Evolutionary conservation across 2,329 filamentous ascomycete genomes (phyloP).

Genomic region (Aulographum hederae): DNA sequence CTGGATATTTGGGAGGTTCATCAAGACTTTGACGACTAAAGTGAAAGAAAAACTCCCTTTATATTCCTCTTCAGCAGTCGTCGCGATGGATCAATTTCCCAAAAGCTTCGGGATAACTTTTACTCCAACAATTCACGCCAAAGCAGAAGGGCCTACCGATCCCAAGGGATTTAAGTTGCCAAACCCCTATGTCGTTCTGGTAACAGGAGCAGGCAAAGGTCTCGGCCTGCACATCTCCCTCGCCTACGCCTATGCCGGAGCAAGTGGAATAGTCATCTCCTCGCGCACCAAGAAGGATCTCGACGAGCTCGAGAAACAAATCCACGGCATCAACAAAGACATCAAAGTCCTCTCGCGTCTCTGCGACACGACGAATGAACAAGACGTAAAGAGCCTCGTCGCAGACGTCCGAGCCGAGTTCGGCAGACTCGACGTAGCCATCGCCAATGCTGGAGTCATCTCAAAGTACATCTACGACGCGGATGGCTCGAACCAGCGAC

Average conservation of each 20-base stretch:
- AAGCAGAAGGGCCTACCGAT: conserved; percentile 5
- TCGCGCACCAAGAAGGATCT: conserved; percentile 7
- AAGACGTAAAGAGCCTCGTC: conserved; percentile 3
- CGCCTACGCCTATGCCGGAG: conserved; percentile 14
- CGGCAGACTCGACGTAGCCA: conserved; percentile 4
- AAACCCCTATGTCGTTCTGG: conserved; percentile 10
- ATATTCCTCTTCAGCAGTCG: too few species aligned
- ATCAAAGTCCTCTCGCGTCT: conserved; percentile 3
- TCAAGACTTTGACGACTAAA: too few species aligned
- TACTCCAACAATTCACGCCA: conserved; percentile 4
- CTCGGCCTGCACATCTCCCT: conserved; percentile 14
- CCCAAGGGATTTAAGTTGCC: conserved; percentile 9
- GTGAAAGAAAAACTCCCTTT: too few species aligned
- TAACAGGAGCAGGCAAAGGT: conserved; percentile 15
- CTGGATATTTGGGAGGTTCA: too few species aligned
- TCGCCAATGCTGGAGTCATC: conserved; percentile 5
- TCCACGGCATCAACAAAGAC: conserved; percentile 3
- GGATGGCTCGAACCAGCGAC: neutral
- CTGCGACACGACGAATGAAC: conserved; percentile 5
- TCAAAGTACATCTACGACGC: conserved; percentile 3
- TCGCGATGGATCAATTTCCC: too few species aligned
- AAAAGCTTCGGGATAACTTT: neutral
- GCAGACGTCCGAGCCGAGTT: conserved; percentile 3
- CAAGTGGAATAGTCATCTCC: conserved; percentile 10
- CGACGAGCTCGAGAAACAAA: conserved; percentile 2